Conservation (phyloP, 805 yeast genomes). For the Wickerhamomyces kurtzmanii region DNA sequence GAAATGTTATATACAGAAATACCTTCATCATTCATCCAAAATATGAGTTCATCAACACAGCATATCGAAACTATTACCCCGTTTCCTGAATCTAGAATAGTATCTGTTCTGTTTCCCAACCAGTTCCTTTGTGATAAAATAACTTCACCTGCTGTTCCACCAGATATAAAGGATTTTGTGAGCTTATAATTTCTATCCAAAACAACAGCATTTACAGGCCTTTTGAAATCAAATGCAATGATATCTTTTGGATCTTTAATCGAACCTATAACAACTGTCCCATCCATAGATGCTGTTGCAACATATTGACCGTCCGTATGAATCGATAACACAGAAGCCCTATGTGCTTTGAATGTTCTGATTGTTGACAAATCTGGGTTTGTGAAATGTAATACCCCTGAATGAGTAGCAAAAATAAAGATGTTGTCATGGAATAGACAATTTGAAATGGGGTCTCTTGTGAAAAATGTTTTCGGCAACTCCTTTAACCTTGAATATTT, state of each 20-base stretch:
- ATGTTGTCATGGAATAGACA: conserved; percentile 49
- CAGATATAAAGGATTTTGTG: conserved; percentile 64
- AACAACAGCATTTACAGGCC: conserved; percentile 85
- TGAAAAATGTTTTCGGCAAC: conserved; percentile 64
- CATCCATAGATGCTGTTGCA: conserved; percentile 91
- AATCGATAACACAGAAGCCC: conserved; percentile 71
- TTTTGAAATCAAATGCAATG: conserved; percentile 67
- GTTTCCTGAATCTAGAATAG: conserved; percentile 43
- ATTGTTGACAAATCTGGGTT: conserved; percentile 48
- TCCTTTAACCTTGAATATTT: conserved; percentile 63
- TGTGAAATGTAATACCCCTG: conserved; percentile 70
- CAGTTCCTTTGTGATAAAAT: conserved; percentile 69
- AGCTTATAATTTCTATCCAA: conserved; percentile 59
- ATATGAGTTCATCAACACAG: conserved; percentile 50
- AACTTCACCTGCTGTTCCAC: conserved; percentile 86
- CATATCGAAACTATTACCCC: conserved; percentile 68
- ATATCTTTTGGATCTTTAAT: conserved; percentile 52
- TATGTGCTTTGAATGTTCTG: conserved; percentile 73
- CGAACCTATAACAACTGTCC: conserved; percentile 79
- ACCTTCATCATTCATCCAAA: conserved; percentile 85
- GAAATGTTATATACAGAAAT: conserved; percentile 55
- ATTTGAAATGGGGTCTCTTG: conserved; percentile 70
- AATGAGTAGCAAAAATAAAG: conserved; percentile 80
- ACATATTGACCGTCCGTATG: conserved; percentile 65
- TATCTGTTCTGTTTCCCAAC: conserved; percentile 77